Conservation (phyloP, 495 filamentous ascomycete genomes). For the Trichoderma gamsii region DNA sequence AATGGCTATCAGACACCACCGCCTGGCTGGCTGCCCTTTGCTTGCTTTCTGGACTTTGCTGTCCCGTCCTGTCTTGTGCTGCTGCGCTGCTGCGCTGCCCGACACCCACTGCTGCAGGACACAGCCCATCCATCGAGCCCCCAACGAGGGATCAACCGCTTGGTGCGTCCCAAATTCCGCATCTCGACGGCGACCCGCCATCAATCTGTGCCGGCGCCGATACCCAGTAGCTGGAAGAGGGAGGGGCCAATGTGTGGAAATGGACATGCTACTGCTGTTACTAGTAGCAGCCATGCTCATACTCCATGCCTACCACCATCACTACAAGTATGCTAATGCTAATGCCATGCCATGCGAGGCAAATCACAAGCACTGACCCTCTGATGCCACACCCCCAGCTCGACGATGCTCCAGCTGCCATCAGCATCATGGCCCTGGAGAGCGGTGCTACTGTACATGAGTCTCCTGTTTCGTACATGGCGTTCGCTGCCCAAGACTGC, state of each 20-base stretch:
- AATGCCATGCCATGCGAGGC: slow-evolving; percentile 8
- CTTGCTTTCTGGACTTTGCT: background rate
- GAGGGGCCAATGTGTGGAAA: background rate
- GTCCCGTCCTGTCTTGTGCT: background rate
- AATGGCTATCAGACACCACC: background rate
- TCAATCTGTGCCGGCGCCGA: background rate
- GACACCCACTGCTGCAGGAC: background rate
- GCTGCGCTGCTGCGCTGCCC: background rate
- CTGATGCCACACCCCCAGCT: slow-evolving; percentile 3
- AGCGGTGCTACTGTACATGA: background rate
- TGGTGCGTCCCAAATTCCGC: slow-evolving; percentile 8
- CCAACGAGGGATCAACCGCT: slow-evolving; percentile 6
- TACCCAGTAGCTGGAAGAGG: background rate
- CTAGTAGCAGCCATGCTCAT: background rate
- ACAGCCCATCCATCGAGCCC: background rate
- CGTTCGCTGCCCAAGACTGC: background rate
- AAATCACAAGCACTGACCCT: slow-evolving; percentile 9
- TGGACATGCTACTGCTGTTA: background rate
- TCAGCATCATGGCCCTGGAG: background rate
- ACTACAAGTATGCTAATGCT: background rate
- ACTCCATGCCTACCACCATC: background rate
- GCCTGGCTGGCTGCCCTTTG: background rate
- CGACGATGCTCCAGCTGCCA: background rate
- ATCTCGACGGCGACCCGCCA: background rate
- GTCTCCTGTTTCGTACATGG: slow-evolving; percentile 5